Base-by-base conservation (phyloP, 2,329 filamentous ascomycete species). In the Apiospora saccharicola region DNA sequence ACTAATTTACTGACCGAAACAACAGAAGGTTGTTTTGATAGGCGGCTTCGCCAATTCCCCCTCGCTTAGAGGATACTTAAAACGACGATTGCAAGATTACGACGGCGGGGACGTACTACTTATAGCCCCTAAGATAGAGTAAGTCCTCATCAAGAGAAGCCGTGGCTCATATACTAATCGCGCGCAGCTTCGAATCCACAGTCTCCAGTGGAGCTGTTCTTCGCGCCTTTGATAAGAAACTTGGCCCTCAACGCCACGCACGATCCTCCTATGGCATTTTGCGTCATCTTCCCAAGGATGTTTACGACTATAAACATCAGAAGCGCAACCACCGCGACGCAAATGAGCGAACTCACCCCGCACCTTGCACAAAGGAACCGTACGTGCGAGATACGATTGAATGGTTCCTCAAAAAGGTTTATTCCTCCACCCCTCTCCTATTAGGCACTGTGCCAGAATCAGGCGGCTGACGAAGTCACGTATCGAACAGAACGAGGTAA, bases 11-110 rank as follows among this genome's bases (percentile, higher is more conserved):
- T 30, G 26, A 30, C 26, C 26, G 26, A 30, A 30, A 26, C 12
- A 13, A 51, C 22, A 70, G 49, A 70, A 64, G 14, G 49, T 70
- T 22, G 49, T 70, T 1, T n/a, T 70, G 8, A 61, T 51, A 24
- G 69, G 69, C 7, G 69, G 69, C 2, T 70, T 70, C n/a, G 22
- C 69, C 13, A 30, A 5, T 12, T 70, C 69, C 14, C 41, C 26
- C 4, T 53, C 69, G 6, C 49, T 70, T 19, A n/a, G 49, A 19
- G 34, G 4, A 7, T 70, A 44, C n/a, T 34, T 70, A 1, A 61
- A 53, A 43, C 44, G 5, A n/a, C 6, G 49, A 10, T 5, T 61
- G 30, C 7, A 16, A 34, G 19, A 37, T 0, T 61, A 61, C 30
- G 53, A 61, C 19, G 53, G 30, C 19, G 53, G 53, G 6, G 6